Evolutionary conservation across 2,329 filamentous ascomycete genomes (phyloP).

Genomic region (Cadophora luteo-olivacea): DNA sequence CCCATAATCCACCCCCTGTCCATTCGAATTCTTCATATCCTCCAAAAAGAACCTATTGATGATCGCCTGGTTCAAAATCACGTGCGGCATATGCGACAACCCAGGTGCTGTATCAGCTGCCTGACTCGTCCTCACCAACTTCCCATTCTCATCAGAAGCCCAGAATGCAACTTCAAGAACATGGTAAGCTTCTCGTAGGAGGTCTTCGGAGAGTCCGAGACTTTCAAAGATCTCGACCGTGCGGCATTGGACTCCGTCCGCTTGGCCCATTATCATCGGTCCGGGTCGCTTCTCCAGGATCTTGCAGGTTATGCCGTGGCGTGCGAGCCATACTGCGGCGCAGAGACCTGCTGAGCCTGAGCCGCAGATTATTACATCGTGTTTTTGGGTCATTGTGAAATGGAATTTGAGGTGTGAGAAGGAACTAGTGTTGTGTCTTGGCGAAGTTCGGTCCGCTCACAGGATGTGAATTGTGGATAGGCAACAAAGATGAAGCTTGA

Average conservation of each 20-base stretch:
- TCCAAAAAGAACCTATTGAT: constrained; percentile 72
- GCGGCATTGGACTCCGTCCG: constrained; percentile 67
- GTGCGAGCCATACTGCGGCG: constrained; percentile 66
- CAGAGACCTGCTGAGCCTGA: constrained; percentile 67
- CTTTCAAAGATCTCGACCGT: constrained; percentile 68
- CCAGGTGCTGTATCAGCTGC: constrained; percentile 68
- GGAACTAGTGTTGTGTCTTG: background rate
- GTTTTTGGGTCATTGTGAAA: constrained; percentile 34
- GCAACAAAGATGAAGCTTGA: background rate
- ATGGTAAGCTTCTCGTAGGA: constrained; percentile 70
- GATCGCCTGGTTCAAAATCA: constrained; percentile 73
- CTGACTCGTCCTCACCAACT: constrained; percentile 61
- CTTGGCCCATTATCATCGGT: constrained; percentile 63
- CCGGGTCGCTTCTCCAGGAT: constrained; percentile 63
- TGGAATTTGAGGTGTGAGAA: no score
- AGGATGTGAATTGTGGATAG: no score
- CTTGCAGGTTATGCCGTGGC: constrained; percentile 60
- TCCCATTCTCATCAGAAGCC: constrained; percentile 64
- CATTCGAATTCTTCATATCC: constrained; percentile 59
- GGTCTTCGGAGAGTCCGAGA: constrained; percentile 61
- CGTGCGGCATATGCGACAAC: constrained; percentile 67
- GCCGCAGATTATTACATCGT: constrained; percentile 66
- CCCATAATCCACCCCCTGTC: constrained; percentile 63
- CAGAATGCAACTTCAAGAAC: constrained; percentile 67
- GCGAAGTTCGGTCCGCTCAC: background rate